Evolutionary conservation across 352 stramenopile species (phyloP), one percentile per base, ranked within the genome.

Genomic region (Pythium aristosporum): DNA sequence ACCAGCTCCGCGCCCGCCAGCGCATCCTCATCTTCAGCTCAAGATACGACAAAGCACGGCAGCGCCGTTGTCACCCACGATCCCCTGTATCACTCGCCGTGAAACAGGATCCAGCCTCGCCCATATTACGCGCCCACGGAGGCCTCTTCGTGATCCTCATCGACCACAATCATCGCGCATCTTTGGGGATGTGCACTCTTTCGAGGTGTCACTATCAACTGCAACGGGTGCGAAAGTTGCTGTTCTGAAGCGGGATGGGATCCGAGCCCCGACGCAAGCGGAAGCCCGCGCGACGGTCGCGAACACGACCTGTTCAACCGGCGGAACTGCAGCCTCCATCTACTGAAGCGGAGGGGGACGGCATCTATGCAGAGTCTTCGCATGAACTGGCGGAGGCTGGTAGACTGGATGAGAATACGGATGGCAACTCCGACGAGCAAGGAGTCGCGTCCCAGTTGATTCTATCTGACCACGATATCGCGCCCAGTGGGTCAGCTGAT

Each of bases 191-290:
- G 18, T 2, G 25, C 44, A 50, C n/a, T 50, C 7, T 32, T n/a
- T 10, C 8, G 13, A 13, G 18, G 36, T 49, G 53, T 48, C 53
- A 60, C 25, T 60, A 16, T 30, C 2, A 30, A 15, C 18, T 39
- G 12, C 25, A 3, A 32, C 50, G 53, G 50, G 50, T 50, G 53
- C 37, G 50, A n/a, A 13, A 10, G 8, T n/a, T n/a, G n/a, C n/a
- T n/a, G n/a, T n/a, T n/a, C n/a, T n/a, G n/a, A 30, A 30, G 25
- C 1, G 25, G 3, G 3, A 60, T 60, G 53, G 53, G 53, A 32
- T 50, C 53, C 37, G 50, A 60, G 53, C 11, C 25, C 28, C 53
- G 53, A 37, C 53, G 37, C 37, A 60, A 60, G 41, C 25, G 53
- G 21, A 60, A 60, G 39, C 21, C 53, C 15, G 32, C 50, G 34